Conservation (phyloP, 2,329 filamentous ascomycete genomes). For the Fusarium buxicola region DNA sequence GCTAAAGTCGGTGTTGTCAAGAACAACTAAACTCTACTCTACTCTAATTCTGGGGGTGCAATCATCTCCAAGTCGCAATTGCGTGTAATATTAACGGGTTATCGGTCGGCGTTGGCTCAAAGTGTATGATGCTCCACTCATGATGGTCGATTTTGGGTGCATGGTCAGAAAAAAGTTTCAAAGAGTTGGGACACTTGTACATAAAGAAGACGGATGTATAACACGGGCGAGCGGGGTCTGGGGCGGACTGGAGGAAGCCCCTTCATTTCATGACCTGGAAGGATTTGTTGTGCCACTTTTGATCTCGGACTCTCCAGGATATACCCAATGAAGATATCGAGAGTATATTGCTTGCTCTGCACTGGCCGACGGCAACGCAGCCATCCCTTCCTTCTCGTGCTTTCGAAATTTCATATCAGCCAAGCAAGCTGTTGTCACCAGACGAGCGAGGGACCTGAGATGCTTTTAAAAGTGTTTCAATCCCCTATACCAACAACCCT, state of each 20-base stretch:
- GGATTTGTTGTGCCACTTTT: not conserved
- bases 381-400: too few species aligned
- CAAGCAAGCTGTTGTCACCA: too few species aligned
- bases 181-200: slow-evolving; percentile 41
- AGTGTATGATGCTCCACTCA: slow-evolving; percentile 62
- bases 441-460: not conserved
- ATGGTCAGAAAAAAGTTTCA: slow-evolving; percentile 36
- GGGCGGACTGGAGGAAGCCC: slow-evolving; percentile 5
- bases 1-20: slow-evolving; percentile 97
- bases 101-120: slow-evolving; percentile 52
- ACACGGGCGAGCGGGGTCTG: slow-evolving; percentile 24
- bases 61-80: slow-evolving; percentile 33
- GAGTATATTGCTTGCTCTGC: not conserved
- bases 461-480: slow-evolving; percentile 42
- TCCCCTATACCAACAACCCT: slow-evolving; percentile 41
- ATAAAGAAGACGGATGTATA: slow-evolving; percentile 42
- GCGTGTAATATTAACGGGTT: slow-evolving; percentile 51
- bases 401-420: too few species aligned
- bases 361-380: too few species aligned
- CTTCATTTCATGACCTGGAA: slow-evolving; percentile 16
- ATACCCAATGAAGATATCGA: slow-evolving; percentile 3
- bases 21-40: slow-evolving; percentile 65
- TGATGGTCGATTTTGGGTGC: slow-evolving; percentile 48
- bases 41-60: slow-evolving; percentile 18
- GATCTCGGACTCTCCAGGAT: slow-evolving; percentile 3